Percentiles rank a stretch among this genome's conserved stretches.
Evolutionary conservation across 1,139 yeast genomes (phyloP).

Genomic region (Geotrichum bryndzae): DNA sequence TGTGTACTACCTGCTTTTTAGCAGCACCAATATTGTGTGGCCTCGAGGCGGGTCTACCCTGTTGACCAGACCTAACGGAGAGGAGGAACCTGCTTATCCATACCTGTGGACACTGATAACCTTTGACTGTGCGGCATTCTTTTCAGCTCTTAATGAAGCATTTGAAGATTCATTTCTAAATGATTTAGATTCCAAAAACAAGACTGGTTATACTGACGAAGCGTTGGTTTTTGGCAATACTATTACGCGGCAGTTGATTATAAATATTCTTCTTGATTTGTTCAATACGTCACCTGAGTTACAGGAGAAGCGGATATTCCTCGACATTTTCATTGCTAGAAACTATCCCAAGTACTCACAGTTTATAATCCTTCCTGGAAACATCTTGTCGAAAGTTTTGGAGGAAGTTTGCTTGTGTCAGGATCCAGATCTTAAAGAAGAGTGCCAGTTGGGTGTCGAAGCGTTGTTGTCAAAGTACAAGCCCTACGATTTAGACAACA

Average conservation of each 20-base stretch:
- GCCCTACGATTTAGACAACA: constrained; percentile 45
- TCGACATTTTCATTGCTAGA: constrained; percentile 66
- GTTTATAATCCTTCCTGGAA: constrained; percentile 63
- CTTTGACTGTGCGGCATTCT: constrained; percentile 50
- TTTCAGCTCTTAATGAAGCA: constrained; percentile 65
- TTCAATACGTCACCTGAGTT: constrained; percentile 32
- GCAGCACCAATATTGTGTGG: constrained; percentile 45
- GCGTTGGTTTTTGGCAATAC: constrained; percentile 31
- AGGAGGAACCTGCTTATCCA: constrained; percentile 49
- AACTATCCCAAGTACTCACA: constrained; percentile 78
- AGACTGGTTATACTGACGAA: constrained; percentile 19
- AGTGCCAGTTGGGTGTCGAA: constrained; percentile 69
- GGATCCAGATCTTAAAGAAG: constrained; percentile 42
- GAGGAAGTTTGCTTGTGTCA: constrained; percentile 46
- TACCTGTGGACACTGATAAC: constrained; percentile 47
- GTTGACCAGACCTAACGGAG: constrained; percentile 16
- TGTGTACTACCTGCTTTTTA: constrained; percentile 53
- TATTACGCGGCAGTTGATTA: constrained; percentile 57
- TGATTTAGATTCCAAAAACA: constrained; percentile 26
- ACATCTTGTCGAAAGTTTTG: constrained; percentile 45
- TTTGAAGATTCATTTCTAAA: constrained; percentile 70
- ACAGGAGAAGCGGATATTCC: constrained; percentile 29
- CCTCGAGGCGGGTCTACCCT: constrained; percentile 36
- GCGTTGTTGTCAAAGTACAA: constrained; percentile 57
- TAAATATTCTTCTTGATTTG: constrained; percentile 57